Base-by-base conservation (phyloP, 1,284 basidiomycete species). In the Ceratobasidium sp. region DNA sequence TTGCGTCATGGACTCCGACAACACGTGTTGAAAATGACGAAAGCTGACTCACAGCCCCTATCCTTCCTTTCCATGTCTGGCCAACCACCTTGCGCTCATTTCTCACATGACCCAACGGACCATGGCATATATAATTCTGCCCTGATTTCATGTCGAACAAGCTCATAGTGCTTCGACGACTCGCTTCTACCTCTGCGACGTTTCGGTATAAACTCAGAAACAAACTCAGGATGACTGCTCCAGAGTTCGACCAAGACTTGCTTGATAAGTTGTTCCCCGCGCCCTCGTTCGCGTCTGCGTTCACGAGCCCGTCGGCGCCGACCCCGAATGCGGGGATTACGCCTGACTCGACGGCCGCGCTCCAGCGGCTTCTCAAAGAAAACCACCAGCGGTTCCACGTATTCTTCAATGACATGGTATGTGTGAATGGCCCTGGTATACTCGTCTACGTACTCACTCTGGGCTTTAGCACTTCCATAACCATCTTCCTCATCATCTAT, bases 351-450 rank as follows among this genome's bases (percentile, higher is more conserved):
- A 85, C 85, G 22, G 78, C 81, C 22, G 80, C 82, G 0, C 81
- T 89, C 3, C 81, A 83, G 22, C 81, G 82, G 56, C 81, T 85
- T 0, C 82, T 91, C 65, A 85, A 85, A 53, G 85, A 88, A 65
- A 89, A 91, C 77, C 86, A 89, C 74, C 82, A 84, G 59, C 84
- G 83, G 22, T 86, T 86, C 83, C 88, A 91, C 77, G 84, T 86
- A 31, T 90, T 88, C 79, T 89, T 89, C 81, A 89, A 90, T 74
- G 84, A 88, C n/a, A n/a, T n/a, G n/a, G n/a, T n/a, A n/a, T n/a
- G n/a, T n/a, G n/a, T n/a, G n/a, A n/a, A n/a, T n/a, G n/a, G n/a
- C n/a, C n/a, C n/a, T n/a, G n/a, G n/a, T n/a, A n/a, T n/a, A n/a
- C n/a, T n/a, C n/a, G n/a, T n/a, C n/a, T n/a, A n/a, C n/a, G n/a